Conservation (phyloP, 2,329 filamentous ascomycete species). For the Exophiala bonariae region DNA sequence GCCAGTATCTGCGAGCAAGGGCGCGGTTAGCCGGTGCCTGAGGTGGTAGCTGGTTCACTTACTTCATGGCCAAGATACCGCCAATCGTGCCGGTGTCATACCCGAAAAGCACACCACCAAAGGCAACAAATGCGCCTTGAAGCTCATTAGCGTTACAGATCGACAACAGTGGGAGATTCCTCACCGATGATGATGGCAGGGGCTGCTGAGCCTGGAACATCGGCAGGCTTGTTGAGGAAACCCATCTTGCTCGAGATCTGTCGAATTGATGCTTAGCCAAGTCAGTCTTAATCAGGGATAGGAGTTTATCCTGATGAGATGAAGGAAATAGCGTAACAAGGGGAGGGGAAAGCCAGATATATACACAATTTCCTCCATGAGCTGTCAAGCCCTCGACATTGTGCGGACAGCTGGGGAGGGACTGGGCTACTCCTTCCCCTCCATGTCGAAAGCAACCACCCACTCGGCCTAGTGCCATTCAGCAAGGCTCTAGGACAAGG, state of each 20-base stretch:
- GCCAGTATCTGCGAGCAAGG: conserved; percentile 42
- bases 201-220: conserved; percentile 46
- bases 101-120: conserved; percentile 32
- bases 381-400: no score
- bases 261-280: conserved; percentile 18
- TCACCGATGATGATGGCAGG: conserved; percentile 45
- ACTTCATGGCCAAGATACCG: conserved; percentile 40
- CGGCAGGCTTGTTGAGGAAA: conserved; percentile 48
- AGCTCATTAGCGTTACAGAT: neutral
- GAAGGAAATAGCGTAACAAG: no score
- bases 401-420: no score
- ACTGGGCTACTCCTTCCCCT: no score
- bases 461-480: no score
- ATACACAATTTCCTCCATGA: no score
- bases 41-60: conserved; percentile 15
- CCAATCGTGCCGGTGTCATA: conserved; percentile 37
- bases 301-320: no score
- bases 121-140: conserved; percentile 36
- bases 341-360: no score
- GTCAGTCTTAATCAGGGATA: no score
- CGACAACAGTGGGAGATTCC: no score
- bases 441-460: no score
- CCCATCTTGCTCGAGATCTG: conserved; percentile 35
- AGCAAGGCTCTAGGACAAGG: no score
- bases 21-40: conserved; percentile 27